These are phyloP conservation scores for Solanum tarijense DNA, from an alignment of 257 asterid species.

Conservation along the genomic window DNA sequence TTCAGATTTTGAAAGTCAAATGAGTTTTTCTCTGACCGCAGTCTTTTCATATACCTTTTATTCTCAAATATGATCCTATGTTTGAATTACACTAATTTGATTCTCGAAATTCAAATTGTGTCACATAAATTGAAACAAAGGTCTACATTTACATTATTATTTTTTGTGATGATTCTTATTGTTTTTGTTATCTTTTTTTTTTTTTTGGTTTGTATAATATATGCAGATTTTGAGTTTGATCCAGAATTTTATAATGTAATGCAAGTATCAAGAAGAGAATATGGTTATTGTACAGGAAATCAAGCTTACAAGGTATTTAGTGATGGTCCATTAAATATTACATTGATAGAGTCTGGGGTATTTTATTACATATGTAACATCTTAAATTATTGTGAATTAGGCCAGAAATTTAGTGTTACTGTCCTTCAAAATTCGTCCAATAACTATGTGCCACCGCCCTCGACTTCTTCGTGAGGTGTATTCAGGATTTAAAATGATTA, in stretches of 20 bases:
- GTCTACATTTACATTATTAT: no score
- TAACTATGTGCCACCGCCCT: neutral
- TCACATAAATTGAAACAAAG: neutral
- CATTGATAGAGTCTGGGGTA: conserved; percentile 28
- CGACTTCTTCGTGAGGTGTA: neutral
- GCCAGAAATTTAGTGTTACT: conserved; percentile 32
- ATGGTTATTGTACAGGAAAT: conserved; percentile 33
- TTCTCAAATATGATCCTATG: neutral
- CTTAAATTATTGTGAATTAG: conserved; percentile 46
- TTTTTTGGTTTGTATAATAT: neutral
- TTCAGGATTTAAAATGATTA: neutral
- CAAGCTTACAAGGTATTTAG: conserved; percentile 24
- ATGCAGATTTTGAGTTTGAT: conserved; percentile 57
- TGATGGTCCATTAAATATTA: conserved; percentile 38
- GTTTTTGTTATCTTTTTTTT: neutral
- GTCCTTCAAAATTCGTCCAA: conserved; percentile 10
- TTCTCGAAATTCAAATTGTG: neutral
- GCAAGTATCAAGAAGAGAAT: conserved; percentile 45
- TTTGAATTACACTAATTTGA: no score
- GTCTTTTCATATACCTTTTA: no score
- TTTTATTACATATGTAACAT: conserved; percentile 48
- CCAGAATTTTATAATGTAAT: conserved; percentile 41
- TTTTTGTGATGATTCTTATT: neutral
- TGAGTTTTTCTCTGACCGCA: neutral
- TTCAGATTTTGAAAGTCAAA: neutral